Conservation (phyloP, 108 stramenopile genomes). For the Aurantiochytrium sp. region DNA sequence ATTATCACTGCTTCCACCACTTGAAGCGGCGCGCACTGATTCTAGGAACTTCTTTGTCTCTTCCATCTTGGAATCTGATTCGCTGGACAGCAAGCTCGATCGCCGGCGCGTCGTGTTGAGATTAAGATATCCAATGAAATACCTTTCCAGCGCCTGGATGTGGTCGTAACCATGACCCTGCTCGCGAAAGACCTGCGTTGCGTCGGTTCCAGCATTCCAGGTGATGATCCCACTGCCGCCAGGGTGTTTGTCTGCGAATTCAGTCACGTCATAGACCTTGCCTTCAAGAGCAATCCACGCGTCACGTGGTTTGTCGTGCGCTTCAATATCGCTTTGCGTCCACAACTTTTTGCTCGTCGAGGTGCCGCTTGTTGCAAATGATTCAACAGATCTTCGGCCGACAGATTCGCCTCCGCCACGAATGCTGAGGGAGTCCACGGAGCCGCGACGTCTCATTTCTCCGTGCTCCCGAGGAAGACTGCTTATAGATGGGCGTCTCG, state of each 20-base stretch:
- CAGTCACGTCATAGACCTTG: slow-evolving; percentile 54
- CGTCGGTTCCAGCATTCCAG: slow-evolving; percentile 38
- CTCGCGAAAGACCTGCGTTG: background rate
- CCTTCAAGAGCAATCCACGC: slow-evolving; percentile 22
- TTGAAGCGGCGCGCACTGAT: too few relatives aligned
- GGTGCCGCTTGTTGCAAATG: background rate
- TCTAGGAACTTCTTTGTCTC: too few relatives aligned
- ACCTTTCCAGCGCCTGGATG: too few relatives aligned
- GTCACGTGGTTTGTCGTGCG: background rate
- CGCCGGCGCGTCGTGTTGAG: too few relatives aligned
- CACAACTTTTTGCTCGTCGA: background rate
- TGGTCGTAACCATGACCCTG: background rate
- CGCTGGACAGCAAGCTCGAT: too few relatives aligned
- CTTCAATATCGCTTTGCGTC: background rate
- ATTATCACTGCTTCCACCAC: too few relatives aligned
- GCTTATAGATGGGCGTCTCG: background rate
- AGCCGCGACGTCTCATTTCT: background rate
- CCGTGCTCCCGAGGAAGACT: background rate
- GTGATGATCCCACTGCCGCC: slow-evolving; percentile 42
- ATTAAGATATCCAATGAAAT: too few relatives aligned
- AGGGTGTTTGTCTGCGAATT: slow-evolving; percentile 49
- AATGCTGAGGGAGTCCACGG: too few relatives aligned
- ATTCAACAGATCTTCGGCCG: background rate
- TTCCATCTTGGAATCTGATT: too few relatives aligned
- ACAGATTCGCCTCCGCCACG: background rate